Percentiles rank a stretch among this genome's conserved stretches.
These are phyloP conservation scores for Lactarius quietus DNA, from an alignment of 768 basidiomycete genomes.

Conservation along the genomic window DNA sequence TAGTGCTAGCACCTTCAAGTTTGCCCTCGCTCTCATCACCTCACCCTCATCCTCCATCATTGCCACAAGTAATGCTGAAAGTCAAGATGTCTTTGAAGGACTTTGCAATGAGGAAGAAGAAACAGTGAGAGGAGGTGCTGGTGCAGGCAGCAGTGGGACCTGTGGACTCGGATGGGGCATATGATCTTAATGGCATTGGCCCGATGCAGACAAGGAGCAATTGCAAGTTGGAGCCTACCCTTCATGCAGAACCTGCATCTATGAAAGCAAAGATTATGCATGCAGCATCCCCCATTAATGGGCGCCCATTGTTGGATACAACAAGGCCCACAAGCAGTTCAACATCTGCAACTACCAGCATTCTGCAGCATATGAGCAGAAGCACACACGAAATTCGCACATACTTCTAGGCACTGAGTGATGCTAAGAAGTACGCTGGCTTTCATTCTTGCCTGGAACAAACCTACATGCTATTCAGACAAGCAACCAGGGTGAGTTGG, in stretches of 20 bases:
- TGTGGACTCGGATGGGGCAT: neutral
- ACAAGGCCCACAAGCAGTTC: constrained; percentile 1
- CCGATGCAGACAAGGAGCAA: neutral
- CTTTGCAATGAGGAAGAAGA: constrained; percentile 27
- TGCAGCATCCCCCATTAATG: neutral
- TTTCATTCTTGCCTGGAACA: too few species aligned
- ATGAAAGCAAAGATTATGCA: neutral
- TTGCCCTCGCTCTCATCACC: neutral
- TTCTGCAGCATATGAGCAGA: constrained; percentile 12
- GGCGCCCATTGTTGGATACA: neutral
- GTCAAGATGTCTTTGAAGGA: constrained; percentile 28
- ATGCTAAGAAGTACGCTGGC: too few species aligned
- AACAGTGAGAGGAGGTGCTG: constrained; percentile 25
- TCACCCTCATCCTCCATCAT: constrained; percentile 8
- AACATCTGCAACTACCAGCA: neutral
- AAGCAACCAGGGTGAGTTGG: too few species aligned
- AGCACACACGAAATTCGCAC: too few species aligned
- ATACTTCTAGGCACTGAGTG: too few species aligned
- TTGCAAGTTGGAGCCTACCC: neutral
- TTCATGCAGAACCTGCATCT: neutral
- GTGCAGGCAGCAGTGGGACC: neutral
- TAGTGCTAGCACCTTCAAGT: too few species aligned
- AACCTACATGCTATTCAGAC: too few species aligned
- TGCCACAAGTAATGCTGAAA: constrained; percentile 11
- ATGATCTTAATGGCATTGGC: neutral